Evolutionary conservation across 2,329 filamentous ascomycete species (phyloP).

Genomic region (Hypoxylon sp.): DNA sequence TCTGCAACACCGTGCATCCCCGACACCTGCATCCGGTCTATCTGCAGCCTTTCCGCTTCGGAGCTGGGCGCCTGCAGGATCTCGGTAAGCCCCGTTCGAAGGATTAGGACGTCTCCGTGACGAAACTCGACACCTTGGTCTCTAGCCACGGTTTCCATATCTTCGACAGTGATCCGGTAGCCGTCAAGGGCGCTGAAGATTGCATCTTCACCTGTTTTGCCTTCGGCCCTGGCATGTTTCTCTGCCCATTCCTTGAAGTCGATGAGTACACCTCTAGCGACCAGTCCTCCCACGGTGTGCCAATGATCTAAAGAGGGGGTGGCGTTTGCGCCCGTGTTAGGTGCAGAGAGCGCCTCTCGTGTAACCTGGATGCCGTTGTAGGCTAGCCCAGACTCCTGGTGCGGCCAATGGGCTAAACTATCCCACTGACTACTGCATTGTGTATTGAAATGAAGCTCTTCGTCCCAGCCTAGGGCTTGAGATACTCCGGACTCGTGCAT

Average conservation of each 20-base stretch:
- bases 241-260: conserved; percentile 56
- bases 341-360: conserved; percentile 44
- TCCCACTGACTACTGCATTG: conserved; percentile 67
- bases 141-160: conserved; percentile 66
- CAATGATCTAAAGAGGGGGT: conserved; percentile 58
- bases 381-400: conserved; percentile 52
- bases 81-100: conserved; percentile 70
- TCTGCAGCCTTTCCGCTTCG: conserved; percentile 47
- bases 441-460: conserved; percentile 64
- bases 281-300: conserved; percentile 61
- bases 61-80: conserved; percentile 59
- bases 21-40: conserved; percentile 44
- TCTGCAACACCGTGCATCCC: conserved; percentile 58
- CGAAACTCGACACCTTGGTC: conserved; percentile 70
- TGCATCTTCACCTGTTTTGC: conserved; percentile 53
- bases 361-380: conserved; percentile 60
- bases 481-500: conserved; percentile 46
- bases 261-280: conserved; percentile 64
- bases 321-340: conserved; percentile 45
- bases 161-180: conserved; percentile 61
- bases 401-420: conserved; percentile 58
- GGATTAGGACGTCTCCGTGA: conserved; percentile 71
- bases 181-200: conserved; percentile 60
- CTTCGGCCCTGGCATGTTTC: conserved; percentile 55
- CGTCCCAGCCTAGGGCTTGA: conserved; percentile 52